Conservation (phyloP, 2,329 filamentous ascomycete species). For the Bipolaris bicolor region DNA sequence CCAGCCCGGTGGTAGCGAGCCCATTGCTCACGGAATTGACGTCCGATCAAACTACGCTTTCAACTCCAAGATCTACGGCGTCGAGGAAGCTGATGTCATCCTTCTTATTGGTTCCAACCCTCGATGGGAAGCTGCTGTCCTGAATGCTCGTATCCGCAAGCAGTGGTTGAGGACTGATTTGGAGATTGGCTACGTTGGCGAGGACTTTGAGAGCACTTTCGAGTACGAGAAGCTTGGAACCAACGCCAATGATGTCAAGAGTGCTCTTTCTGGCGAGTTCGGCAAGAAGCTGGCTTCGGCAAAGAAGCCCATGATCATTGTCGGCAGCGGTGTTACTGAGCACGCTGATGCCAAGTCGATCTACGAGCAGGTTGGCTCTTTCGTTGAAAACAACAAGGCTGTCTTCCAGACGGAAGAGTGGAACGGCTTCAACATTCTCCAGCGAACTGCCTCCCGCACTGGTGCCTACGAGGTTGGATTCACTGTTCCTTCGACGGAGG, state of each 20-base stretch:
- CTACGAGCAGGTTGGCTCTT: slow-evolving; percentile 87
- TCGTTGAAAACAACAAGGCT: slow-evolving; percentile 89
- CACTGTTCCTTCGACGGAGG: slow-evolving; percentile 79
- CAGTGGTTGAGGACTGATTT: slow-evolving; percentile 96
- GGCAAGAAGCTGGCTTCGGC: slow-evolving; percentile 89
- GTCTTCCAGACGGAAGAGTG: slow-evolving; percentile 90
- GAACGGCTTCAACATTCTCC: slow-evolving; percentile 97
- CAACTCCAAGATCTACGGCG: slow-evolving; percentile 92
- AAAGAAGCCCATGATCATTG: slow-evolving; percentile 94
- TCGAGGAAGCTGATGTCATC: slow-evolving; percentile 91
- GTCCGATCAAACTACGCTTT: slow-evolving; percentile 94
- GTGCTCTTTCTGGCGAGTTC: slow-evolving; percentile 82
- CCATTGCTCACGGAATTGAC: slow-evolving; percentile 90
- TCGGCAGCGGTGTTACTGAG: slow-evolving; percentile 90
- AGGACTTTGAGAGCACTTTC: slow-evolving; percentile 92
- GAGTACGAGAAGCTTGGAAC: slow-evolving; percentile 90
- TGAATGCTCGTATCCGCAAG: slow-evolving; percentile 97
- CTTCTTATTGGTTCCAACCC: slow-evolving; percentile 95
- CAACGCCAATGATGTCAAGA: slow-evolving; percentile 80
- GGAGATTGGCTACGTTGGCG: slow-evolving; percentile 88
- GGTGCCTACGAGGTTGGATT: slow-evolving; percentile 97
- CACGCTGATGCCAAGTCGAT: slow-evolving; percentile 90
- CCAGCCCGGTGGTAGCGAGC: slow-evolving; percentile 80
- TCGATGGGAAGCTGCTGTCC: slow-evolving; percentile 89
- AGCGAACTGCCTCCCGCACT: slow-evolving; percentile 87